Evolutionary conservation across 345 rosid genomes (phyloP), one percentile per base, ranked within the genome.

Genomic region (Fremontodendron californicum): DNA sequence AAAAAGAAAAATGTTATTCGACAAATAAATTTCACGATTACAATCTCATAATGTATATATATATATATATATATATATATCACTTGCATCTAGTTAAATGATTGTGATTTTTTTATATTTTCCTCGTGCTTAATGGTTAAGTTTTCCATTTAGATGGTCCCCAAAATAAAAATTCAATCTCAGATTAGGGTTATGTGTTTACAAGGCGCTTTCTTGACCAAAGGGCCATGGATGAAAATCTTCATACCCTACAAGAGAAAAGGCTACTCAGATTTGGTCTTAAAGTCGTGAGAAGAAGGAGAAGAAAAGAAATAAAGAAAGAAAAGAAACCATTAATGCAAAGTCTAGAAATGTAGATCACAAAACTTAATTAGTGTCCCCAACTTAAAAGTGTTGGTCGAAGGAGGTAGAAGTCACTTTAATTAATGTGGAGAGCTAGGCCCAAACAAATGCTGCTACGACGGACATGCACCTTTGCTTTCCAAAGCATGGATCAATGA

Each of bases 321-420:
- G 27, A 27, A 60, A 18, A 64, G 33, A 52, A 73, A 65, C 54
- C 77, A 40, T 52, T 40, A 52, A 9, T 54, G 60, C 77, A 54
- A 61, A 42, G 77, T 73, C 40, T 31, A 29, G 60, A 52, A 69
- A 40, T 31, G n/a, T 19, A 9, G 0, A 12, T 25, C 35, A 33
- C 35, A 29, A 66, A 79, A 62, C 61, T 29, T 29, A 25, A 16
- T 13, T 16, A 39, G 18, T 51, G 55, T 25, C 8, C 64, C 6
- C 7, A 60, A 60, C 16, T 27, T 4, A 60, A 60, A 60, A 27
- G 3, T 74, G 66, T 73, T 29, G 12, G 27, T 64, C 42, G 33
- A 65, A 73, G 77, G 35, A 19, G 27, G 63, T 25, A 37, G 13
- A 13, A 23, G 35, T 6, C 43, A 1, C 2, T 39, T 2, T 19